phyloP scores from a whole-genome alignment of 1,139 yeast genomes.

The Geotrichum cucujoidarum region DNA sequence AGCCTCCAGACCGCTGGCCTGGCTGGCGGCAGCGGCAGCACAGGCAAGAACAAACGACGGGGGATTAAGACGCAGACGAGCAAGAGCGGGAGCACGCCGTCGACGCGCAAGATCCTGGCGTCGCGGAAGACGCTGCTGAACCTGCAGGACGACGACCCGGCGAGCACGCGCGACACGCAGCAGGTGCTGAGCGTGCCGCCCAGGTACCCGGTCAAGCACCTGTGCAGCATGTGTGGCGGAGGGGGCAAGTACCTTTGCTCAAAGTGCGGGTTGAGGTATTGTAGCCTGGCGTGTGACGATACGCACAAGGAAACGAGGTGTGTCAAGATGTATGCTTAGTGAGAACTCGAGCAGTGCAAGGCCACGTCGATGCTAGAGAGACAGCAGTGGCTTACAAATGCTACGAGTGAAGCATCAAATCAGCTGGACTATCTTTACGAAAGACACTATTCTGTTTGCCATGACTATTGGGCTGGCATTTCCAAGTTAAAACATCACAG shows the following conservation, averaged over 20 bases:
- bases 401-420: too few relatives aligned
- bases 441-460: too few relatives aligned
- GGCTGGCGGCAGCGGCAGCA: conserved; percentile 28
- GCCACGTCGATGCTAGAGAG: too few relatives aligned
- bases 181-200: conserved; percentile 35
- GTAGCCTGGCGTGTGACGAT: conserved; percentile 37
- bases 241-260: conserved; percentile 37
- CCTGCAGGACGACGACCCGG: conserved; percentile 41
- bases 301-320: conserved; percentile 43
- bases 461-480: too few relatives aligned
- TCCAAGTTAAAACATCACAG: too few relatives aligned
- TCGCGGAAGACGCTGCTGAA: conserved; percentile 40
- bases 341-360: too few relatives aligned
- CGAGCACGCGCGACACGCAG: conserved; percentile 30
- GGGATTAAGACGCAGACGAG: not conserved
- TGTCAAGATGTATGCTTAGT: conserved; percentile 30
- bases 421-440: too few relatives aligned
- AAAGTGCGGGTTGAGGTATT: conserved; percentile 39
- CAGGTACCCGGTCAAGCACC: conserved; percentile 34
- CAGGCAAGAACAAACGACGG: conserved; percentile 25
- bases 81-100: conserved; percentile 17
- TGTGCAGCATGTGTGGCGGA: conserved; percentile 44
- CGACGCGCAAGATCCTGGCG: conserved; percentile 36
- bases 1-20: conserved; percentile 17
- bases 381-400: too few relatives aligned